Conservation (phyloP, 2,329 filamentous ascomycete genomes). For the Diaporthe vexans region DNA sequence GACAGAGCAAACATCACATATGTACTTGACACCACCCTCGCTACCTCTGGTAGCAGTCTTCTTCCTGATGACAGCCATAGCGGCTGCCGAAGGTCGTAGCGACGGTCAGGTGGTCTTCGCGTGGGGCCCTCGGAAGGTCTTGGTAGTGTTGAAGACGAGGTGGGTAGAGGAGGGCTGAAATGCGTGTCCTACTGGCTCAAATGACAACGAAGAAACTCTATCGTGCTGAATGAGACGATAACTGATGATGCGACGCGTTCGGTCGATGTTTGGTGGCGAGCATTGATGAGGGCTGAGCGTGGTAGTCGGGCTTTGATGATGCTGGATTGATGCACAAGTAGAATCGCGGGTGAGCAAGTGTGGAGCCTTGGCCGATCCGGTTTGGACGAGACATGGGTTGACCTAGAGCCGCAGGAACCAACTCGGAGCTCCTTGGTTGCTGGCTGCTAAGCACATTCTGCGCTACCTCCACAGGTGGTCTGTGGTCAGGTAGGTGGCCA, state of each 20-base stretch:
- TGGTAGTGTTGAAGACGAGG: not conserved
- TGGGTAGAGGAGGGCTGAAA: not conserved
- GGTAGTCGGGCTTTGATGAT: conserved; percentile 10
- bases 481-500: too few species aligned
- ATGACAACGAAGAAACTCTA: not conserved
- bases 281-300: conserved; percentile 22
- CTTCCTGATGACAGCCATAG: conserved; percentile 96
- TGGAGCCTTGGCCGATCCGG: conserved; percentile 18
- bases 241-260: conserved; percentile 25
- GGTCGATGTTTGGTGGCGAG: conserved; percentile 11
- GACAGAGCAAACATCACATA: conserved; percentile 96
- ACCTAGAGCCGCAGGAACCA: conserved; percentile 11
- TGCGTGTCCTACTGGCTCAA: not conserved
- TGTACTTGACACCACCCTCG: conserved; percentile 93
- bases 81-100: conserved; percentile 36
- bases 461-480: too few species aligned
- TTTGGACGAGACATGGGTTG: not conserved
- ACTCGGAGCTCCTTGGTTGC: not conserved
- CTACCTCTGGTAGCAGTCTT: conserved; percentile 89
- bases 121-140: not conserved
- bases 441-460: not conserved
- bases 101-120: not conserved
- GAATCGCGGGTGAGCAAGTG: conserved; percentile 33
- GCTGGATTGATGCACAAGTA: conserved; percentile 10
- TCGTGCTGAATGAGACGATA: not conserved